These are phyloP conservation scores for Plasmodium vivax DNA, from an alignment of 169 alveolate genomes.

Conservation along the genomic window DNA sequence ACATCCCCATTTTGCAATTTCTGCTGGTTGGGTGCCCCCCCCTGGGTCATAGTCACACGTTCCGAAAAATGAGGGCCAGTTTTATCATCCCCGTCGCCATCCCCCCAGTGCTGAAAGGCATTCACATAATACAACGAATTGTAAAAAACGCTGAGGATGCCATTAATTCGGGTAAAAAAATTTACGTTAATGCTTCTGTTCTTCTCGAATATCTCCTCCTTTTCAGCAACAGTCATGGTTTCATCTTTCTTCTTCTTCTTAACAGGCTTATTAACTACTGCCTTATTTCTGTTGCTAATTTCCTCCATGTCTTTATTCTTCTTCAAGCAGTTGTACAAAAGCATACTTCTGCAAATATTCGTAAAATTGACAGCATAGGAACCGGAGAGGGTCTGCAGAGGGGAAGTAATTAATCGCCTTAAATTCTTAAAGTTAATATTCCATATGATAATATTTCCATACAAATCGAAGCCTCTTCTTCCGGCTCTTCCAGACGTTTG, in stretches of 20 bases:
- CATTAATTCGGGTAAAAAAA: slow-evolving; percentile 62
- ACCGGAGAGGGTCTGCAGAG: slow-evolving; percentile 86
- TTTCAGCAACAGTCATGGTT: slow-evolving; percentile 61
- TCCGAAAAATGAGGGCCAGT: not conserved
- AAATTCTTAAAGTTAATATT: slow-evolving; percentile 88
- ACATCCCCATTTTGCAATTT: not conserved
- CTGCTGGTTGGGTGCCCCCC: not conserved
- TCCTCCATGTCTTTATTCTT: slow-evolving; percentile 48
- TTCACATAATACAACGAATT: slow-evolving; percentile 58
- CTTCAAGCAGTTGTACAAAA: slow-evolving; percentile 50
- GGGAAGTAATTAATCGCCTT: slow-evolving; percentile 83
- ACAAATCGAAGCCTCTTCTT: slow-evolving; percentile 93
- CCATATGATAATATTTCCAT: slow-evolving; percentile 93
- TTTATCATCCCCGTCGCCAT: not conserved
- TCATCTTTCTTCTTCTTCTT: slow-evolving; percentile 64
- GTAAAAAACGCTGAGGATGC: slow-evolving; percentile 60
- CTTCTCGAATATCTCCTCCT: slow-evolving; percentile 69
- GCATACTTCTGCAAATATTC: slow-evolving; percentile 70
- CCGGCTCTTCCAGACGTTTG: slow-evolving; percentile 95
- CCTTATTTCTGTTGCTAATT: slow-evolving; percentile 6
- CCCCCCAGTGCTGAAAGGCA: slow-evolving; percentile 12
- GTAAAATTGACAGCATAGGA: slow-evolving; percentile 66
- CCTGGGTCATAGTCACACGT: not conserved
- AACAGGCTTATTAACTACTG: slow-evolving; percentile 38
- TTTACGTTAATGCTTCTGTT: slow-evolving; percentile 50